A percentile compares a stretch with the other conserved stretches of the same genome.
phyloP scores from a whole-genome alignment of 495 filamentous ascomycete genomes.

The Tuber magnatum region DNA sequence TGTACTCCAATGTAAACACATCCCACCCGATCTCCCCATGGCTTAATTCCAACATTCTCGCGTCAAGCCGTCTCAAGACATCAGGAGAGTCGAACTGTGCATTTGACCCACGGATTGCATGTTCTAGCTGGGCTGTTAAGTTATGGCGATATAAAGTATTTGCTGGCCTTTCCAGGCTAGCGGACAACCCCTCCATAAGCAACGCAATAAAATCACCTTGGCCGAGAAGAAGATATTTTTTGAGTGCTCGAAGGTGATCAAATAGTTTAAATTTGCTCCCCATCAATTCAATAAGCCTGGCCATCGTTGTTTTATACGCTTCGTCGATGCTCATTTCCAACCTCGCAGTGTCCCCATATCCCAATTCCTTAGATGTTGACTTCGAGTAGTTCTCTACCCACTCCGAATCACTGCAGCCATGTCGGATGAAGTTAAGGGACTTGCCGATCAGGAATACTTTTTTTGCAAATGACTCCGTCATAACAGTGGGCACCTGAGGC shows the following conservation, averaged over 20 bases:
- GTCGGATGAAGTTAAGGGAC: constrained; percentile 94
- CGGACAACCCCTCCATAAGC: constrained; percentile 90
- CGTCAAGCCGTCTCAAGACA: constrained; percentile 83
- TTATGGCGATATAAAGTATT: constrained; percentile 92
- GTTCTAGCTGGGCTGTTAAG: constrained; percentile 90
- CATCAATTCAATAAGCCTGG: constrained; percentile 89
- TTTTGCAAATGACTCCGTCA: constrained; percentile 82
- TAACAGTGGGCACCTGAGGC: constrained; percentile 83
- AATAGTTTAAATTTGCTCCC: constrained; percentile 86
- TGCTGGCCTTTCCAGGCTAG: constrained; percentile 89
- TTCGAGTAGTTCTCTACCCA: constrained; percentile 99
- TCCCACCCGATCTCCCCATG: constrained; percentile 99
- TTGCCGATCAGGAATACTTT: constrained; percentile 97
- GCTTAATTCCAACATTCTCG: constrained; percentile 88
- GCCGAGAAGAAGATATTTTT: constrained; percentile 88
- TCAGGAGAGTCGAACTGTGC: constrained; percentile 94
- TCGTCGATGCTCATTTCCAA: constrained; percentile 90
- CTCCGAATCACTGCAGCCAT: constrained; percentile 82
- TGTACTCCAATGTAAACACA: constrained; percentile 98
- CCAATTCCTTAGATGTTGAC: constrained; percentile 80
- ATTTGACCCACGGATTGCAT: constrained; percentile 94
- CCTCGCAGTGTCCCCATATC: constrained; percentile 87
- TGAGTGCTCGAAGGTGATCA: constrained; percentile 83
- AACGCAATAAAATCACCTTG: constrained; percentile 97
- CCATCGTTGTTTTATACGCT: constrained; percentile 96